Evolutionary conservation across 2,329 filamentous ascomycete species (phyloP).

Genomic region (Alternaria triticina): DNA sequence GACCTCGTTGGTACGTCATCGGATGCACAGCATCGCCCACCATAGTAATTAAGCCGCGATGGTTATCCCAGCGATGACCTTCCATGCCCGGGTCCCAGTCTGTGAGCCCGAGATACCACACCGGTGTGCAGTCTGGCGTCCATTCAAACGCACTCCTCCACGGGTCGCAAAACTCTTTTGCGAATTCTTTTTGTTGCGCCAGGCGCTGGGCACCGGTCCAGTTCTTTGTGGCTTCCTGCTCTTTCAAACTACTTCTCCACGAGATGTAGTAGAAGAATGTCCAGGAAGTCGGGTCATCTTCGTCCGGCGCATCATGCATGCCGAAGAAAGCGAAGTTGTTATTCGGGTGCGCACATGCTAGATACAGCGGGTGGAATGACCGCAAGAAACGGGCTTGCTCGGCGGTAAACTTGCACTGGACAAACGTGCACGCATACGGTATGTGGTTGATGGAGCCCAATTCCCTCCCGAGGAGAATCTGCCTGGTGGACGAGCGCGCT

Average conservation of each 20-base stretch:
- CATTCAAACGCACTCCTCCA: conserved; percentile 51
- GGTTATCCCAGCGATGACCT: conserved; percentile 43
- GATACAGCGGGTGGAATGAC: conserved; percentile 54
- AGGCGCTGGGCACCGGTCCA: conserved; percentile 48
- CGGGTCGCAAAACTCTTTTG: conserved; percentile 51
- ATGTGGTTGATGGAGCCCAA: conserved; percentile 46
- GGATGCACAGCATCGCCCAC: conserved; percentile 51
- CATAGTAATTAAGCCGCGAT: conserved; percentile 45
- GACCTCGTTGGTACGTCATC: conserved; percentile 55
- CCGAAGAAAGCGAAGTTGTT: conserved; percentile 56
- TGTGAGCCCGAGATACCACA: conserved; percentile 45
- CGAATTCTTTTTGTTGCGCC: conserved; percentile 50
- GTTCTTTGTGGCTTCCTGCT: conserved; percentile 49
- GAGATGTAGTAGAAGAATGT: conserved; percentile 59
- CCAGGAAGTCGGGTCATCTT: conserved; percentile 51
- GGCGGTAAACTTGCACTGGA: conserved; percentile 51
- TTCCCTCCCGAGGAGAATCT: conserved; percentile 36
- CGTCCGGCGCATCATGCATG: conserved; percentile 51
- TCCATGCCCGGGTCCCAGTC: conserved; percentile 45
- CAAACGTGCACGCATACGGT: conserved; percentile 55
- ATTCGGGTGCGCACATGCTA: conserved; percentile 52
- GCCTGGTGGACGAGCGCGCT: conserved; percentile 39
- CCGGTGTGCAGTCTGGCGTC: conserved; percentile 39
- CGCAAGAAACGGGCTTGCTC: conserved; percentile 55
- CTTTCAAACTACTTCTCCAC: conserved; percentile 49